Conservation (phyloP, 1,284 basidiomycete genomes). For the Tylopilus sp. region DNA sequence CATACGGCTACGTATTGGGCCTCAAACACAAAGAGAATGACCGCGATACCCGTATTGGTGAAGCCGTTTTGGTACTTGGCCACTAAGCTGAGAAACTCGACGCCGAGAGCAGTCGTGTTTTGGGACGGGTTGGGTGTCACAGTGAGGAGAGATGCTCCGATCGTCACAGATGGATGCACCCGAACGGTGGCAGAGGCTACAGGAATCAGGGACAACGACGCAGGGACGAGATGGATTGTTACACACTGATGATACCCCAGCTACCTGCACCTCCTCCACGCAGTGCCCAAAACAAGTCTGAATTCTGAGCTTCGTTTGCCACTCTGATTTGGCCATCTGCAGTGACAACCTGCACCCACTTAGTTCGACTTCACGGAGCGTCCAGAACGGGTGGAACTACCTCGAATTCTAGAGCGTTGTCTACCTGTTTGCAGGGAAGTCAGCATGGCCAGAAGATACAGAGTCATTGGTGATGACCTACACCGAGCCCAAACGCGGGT, state of each 20-base stretch:
- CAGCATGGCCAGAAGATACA: background rate
- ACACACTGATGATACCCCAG: slow-evolving; percentile 27
- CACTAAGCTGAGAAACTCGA: slow-evolving; percentile 15
- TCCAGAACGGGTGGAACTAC: background rate
- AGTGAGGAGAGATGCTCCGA: slow-evolving; percentile 14
- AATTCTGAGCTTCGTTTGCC: slow-evolving; percentile 20
- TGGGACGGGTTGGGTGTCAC: slow-evolving; percentile 9
- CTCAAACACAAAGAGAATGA: background rate
- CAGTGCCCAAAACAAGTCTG: slow-evolving; percentile 27
- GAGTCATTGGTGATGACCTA: slow-evolving; percentile 1
- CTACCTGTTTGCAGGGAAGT: slow-evolving; percentile 8
- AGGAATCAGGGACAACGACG: background rate
- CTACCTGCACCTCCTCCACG: slow-evolving; percentile 26
- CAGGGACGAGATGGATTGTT: background rate
- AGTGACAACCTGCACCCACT: slow-evolving; percentile 17
- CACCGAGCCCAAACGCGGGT: slow-evolving; percentile 20
- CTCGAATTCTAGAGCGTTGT: slow-evolving; percentile 19
- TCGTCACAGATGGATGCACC: slow-evolving; percentile 7
- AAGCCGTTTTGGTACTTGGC: slow-evolving; percentile 17
- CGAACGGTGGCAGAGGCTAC: slow-evolving; percentile 17
- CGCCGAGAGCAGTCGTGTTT: slow-evolving; percentile 11
- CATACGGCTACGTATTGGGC: slow-evolving; percentile 11
- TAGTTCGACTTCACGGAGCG: background rate
- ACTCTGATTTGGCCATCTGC: slow-evolving; percentile 17
- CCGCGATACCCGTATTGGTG: slow-evolving; percentile 6